These are phyloP conservation scores for Penicilliopsis zonata DNA, from an alignment of 495 filamentous ascomycete species.

Conservation along the genomic window DNA sequence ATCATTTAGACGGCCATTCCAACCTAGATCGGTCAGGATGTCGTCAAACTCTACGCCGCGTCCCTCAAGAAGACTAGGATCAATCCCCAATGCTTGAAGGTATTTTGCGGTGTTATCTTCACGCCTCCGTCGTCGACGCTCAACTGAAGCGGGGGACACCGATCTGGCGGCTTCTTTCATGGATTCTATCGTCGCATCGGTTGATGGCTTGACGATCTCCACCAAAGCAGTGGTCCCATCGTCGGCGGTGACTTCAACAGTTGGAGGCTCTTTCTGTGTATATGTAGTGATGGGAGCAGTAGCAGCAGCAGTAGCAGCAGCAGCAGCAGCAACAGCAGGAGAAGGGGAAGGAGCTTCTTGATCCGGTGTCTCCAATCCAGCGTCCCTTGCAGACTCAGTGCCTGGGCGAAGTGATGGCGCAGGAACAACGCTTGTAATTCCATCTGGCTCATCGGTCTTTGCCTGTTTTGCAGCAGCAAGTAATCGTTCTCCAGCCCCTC, in stretches of 20 bases:
- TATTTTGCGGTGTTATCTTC: constrained; percentile 70
- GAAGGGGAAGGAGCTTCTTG: constrained; percentile 7
- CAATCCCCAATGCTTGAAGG: constrained; percentile 62
- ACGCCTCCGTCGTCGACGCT: constrained; percentile 47
- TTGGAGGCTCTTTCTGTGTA: constrained; percentile 18
- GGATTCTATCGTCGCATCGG: constrained; percentile 21
- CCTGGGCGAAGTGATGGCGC: constrained; percentile 45
- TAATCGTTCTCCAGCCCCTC: constrained; percentile 67
- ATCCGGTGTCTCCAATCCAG: constrained; percentile 7
- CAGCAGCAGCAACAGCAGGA: too few relatives aligned
- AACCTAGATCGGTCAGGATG: constrained; percentile 78
- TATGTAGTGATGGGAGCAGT: constrained; percentile 2
- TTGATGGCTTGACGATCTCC: constrained; percentile 16
- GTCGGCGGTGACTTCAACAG: constrained; percentile 26
- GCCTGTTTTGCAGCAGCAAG: constrained; percentile 40
- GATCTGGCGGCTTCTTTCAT: constrained; percentile 18
- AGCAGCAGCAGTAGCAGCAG: too few relatives aligned
- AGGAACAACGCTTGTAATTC: constrained; percentile 76
- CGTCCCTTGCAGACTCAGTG: constrained; percentile 16
- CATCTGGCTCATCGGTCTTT: constrained; percentile 56
- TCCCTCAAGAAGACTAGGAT: constrained; percentile 54
- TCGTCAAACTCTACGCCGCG: constrained; percentile 62
- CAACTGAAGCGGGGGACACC: constrained; percentile 28
- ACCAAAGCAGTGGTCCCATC: constrained; percentile 17
- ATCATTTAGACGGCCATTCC: constrained; percentile 64